These are phyloP conservation scores for Cryptosporidium meleagridis DNA, from an alignment of 169 alveolate species.

Conservation along the genomic window DNA sequence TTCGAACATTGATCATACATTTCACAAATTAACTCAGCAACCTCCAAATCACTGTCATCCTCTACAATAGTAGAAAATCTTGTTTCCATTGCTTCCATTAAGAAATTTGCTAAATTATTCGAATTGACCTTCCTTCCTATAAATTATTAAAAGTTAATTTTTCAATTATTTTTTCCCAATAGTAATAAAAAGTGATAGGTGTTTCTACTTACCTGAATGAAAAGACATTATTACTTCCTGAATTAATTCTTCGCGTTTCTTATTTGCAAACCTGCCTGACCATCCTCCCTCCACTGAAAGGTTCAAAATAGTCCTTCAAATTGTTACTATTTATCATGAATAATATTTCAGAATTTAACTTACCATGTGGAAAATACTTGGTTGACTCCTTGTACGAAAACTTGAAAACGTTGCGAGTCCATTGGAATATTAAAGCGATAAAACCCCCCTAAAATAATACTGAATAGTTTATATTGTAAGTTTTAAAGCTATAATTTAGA, in stretches of 20 bases:
- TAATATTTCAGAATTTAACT: not conserved
- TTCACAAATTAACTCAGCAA: constrained; percentile 56
- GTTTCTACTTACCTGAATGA: constrained; percentile 52
- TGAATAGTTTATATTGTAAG: not conserved
- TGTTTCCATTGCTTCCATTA: constrained; percentile 45
- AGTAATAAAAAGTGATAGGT: not conserved
- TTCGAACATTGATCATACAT: constrained; percentile 38
- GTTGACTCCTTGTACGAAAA: constrained; percentile 43
- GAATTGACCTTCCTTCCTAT: constrained; percentile 51
- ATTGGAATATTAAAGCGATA: not conserved
- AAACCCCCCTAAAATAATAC: not conserved
- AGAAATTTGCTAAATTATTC: constrained; percentile 36
- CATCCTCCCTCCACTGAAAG: constrained; percentile 63
- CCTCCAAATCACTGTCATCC: constrained; percentile 68
- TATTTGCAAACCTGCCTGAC: constrained; percentile 61
- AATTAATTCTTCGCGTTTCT: constrained; percentile 39
- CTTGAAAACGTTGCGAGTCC: constrained; percentile 34
- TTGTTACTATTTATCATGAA: not conserved
- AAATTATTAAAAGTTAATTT: not conserved
- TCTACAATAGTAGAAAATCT: constrained; percentile 60
- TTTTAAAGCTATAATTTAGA: not conserved
- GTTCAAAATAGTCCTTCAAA: constrained; percentile 60
- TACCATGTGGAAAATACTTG: constrained; percentile 73
- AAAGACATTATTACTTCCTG: constrained; percentile 49
- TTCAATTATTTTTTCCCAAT: not conserved